Percentiles rank a stretch among this genome's conserved stretches.
Evolutionary conservation across 192 early-diverging fungal species (phyloP).

Genomic region (Coemansia sp.): DNA sequence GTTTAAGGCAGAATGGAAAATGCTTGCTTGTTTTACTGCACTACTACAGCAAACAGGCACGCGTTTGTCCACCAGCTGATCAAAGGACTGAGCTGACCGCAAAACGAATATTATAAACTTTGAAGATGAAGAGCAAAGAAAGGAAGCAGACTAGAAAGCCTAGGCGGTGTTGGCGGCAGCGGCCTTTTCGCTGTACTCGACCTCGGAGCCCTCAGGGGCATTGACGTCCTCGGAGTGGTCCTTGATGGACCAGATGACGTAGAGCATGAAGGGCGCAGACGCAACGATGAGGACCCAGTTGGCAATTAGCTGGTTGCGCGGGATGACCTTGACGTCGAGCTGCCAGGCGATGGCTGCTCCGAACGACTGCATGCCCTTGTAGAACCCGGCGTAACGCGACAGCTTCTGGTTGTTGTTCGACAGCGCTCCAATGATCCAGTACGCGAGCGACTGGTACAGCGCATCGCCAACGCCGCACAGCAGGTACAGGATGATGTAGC

Average conservation of each 20-base stretch:
- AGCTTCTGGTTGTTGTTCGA: slow-evolving; percentile 76
- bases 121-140: neutral
- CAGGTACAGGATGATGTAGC: slow-evolving; percentile 69
- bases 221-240: slow-evolving; percentile 45
- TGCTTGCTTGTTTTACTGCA: neutral
- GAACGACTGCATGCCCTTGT: slow-evolving; percentile 88
- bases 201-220: slow-evolving; percentile 9
- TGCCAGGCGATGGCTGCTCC: slow-evolving; percentile 74
- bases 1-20: neutral
- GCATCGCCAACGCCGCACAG: slow-evolving; percentile 79
- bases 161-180: neutral
- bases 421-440: slow-evolving; percentile 87
- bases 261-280: slow-evolving; percentile 55
- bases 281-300: slow-evolving; percentile 61
- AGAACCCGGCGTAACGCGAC: slow-evolving; percentile 80
- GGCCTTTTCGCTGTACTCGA: slow-evolving; percentile 28
- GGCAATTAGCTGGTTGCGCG: slow-evolving; percentile 55
- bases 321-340: slow-evolving; percentile 56
- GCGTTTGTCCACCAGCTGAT: no score
- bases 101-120: neutral
- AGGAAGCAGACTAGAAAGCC: neutral
- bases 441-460: slow-evolving; percentile 76
- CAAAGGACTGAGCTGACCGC: no score
- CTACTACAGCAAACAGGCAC: no score
- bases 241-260: slow-evolving; percentile 58